Conservation (phyloP, 371 early-diverging fungal species). For the Saksenaea vasiformis region DNA sequence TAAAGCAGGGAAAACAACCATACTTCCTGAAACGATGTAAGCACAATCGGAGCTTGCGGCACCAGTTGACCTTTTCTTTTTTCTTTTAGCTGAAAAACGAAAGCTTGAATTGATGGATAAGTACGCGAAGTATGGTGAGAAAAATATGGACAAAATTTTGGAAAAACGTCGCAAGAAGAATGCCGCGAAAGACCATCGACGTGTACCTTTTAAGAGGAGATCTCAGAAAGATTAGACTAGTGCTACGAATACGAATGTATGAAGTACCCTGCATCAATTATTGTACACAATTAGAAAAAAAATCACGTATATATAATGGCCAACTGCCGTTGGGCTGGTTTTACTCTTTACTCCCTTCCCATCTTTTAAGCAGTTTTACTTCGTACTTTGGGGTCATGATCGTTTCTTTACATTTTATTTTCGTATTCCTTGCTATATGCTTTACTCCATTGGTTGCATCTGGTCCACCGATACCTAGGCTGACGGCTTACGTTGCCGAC, state of each 20-base stretch:
- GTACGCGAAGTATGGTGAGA: constrained; percentile 66
- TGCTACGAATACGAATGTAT: not conserved
- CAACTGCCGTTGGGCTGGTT: not conserved
- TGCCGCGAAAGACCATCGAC: constrained; percentile 72
- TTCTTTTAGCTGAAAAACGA: constrained; percentile 70
- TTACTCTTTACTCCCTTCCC: not conserved
- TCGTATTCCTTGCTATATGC: not conserved
- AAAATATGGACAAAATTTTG: constrained; percentile 76
- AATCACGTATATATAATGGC: not conserved
- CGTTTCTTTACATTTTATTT: not conserved
- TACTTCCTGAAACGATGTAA: constrained; percentile 87
- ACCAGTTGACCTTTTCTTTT: not conserved
- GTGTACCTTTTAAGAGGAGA: constrained; percentile 50
- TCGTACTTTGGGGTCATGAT: not conserved
- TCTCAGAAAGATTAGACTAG: constrained; percentile 15
- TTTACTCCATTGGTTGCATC: not conserved
- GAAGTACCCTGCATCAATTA: not conserved
- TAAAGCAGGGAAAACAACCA: constrained; percentile 86
- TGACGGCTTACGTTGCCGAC: constrained; percentile 41
- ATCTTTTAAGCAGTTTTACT: not conserved
- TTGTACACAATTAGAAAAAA: not conserved
- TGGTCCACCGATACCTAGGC: not conserved
- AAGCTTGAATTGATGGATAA: constrained; percentile 78
- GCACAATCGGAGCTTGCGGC: constrained; percentile 9
- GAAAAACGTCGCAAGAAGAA: constrained; percentile 91